phyloP scores from a whole-genome alignment of 345 rosid genomes.

The Moricandia arvensis region DNA sequence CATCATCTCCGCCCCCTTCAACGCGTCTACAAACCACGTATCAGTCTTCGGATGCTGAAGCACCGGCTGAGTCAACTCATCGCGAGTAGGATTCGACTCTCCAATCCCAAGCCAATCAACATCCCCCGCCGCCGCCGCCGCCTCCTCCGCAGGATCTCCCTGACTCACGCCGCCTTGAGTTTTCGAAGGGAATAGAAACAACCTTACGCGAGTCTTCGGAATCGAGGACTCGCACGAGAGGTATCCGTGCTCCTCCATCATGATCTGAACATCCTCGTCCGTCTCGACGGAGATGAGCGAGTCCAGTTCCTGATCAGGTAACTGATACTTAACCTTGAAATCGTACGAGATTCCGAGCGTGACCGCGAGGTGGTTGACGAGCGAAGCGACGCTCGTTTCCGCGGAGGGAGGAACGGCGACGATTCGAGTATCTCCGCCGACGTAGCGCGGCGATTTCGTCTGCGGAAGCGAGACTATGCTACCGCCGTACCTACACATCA shows the following conservation, averaged over 20 bases:
- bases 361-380: slow-evolving; percentile 40
- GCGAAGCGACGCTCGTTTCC: slow-evolving; percentile 32
- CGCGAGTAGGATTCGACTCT: slow-evolving; percentile 18
- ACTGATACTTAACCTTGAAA: slow-evolving; percentile 59
- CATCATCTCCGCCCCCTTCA: slow-evolving; percentile 58
- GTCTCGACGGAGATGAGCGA: slow-evolving; percentile 58
- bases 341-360: slow-evolving; percentile 38
- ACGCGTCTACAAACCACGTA: slow-evolving; percentile 73
- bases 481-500: slow-evolving; percentile 90
- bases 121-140: background rate
- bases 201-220: slow-evolving; percentile 42
- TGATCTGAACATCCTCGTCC: slow-evolving; percentile 65
- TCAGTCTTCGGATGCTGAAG: slow-evolving; percentile 70
- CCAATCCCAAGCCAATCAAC: slow-evolving; percentile 30
- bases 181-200: slow-evolving; percentile 51
- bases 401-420: slow-evolving; percentile 35
- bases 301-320: slow-evolving; percentile 62
- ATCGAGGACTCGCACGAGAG: slow-evolving; percentile 29
- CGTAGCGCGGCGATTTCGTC: slow-evolving; percentile 54
- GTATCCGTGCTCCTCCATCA: slow-evolving; percentile 61
- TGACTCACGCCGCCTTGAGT: slow-evolving; percentile 11
- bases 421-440: slow-evolving; percentile 65
- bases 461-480: slow-evolving; percentile 50
- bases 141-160: background rate
- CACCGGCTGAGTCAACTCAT: slow-evolving; percentile 41